Percentiles rank a stretch among this genome's conserved stretches.
These are phyloP conservation scores for Alternaria sp. DNA, from an alignment of 2,329 filamentous ascomycete genomes.

Conservation along the genomic window DNA sequence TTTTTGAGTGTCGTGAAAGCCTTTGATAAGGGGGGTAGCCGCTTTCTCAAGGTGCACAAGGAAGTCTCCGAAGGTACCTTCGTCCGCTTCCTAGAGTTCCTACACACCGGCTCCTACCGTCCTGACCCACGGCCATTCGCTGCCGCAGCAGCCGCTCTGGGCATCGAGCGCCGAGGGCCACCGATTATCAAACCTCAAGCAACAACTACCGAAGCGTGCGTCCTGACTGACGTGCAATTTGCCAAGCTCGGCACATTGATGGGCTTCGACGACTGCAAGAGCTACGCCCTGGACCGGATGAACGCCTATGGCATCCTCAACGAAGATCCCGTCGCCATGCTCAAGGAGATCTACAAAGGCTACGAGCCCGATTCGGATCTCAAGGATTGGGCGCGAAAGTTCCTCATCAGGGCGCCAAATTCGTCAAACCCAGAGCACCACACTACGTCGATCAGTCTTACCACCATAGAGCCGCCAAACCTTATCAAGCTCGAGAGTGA, in stretches of 20 bases:
- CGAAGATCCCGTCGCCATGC: conserved; percentile 49
- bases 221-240: conserved; percentile 38
- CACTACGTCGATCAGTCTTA: not conserved
- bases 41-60: conserved; percentile 44
- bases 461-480: conserved; percentile 28
- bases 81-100: conserved; percentile 46
- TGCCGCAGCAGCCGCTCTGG: conserved; percentile 13
- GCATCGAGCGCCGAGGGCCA: conserved; percentile 25
- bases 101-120: conserved; percentile 36
- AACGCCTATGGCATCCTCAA: conserved; percentile 40
- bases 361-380: conserved; percentile 35
- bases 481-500: conserved; percentile 37
- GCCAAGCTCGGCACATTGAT: conserved; percentile 48
- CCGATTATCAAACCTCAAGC: conserved; percentile 35
- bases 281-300: conserved; percentile 47
- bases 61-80: conserved; percentile 42
- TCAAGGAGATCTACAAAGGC: conserved; percentile 49
- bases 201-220: conserved; percentile 16
- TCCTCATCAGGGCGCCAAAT: conserved; percentile 25
- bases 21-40: conserved; percentile 36
- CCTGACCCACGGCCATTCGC: conserved; percentile 28
- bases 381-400: conserved; percentile 34
- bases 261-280: conserved; percentile 51
- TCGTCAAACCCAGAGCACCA: not conserved
- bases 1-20: conserved; percentile 44